Percentiles rank a stretch among this genome's conserved stretches.
Evolutionary conservation across 106 monocot genomes (phyloP).

Genomic region (Vanilla planifolia): DNA sequence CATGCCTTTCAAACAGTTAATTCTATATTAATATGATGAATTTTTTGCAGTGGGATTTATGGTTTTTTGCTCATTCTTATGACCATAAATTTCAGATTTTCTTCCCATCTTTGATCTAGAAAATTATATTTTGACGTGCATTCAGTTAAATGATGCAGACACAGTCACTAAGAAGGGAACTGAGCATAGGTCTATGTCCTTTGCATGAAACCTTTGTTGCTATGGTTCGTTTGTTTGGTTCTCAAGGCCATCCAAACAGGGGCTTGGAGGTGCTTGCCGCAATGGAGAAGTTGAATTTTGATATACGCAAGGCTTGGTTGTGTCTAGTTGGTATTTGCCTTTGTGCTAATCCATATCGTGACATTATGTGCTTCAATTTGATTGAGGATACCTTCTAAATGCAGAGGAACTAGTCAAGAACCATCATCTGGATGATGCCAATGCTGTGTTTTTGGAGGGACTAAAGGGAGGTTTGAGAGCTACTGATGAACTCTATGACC

Average conservation of each 20-base stretch:
- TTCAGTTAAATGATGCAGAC: conserved; percentile 48
- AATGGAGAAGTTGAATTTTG: conserved; percentile 91
- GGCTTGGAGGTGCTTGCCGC: conserved; percentile 93
- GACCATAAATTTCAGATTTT: too few species aligned
- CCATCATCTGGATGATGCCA: conserved; percentile 68
- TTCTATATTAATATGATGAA: too few species aligned
- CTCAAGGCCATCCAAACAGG: conserved; percentile 73
- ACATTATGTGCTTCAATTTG: conserved; percentile 6
- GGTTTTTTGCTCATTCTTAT: too few species aligned
- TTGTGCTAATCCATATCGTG: conserved; percentile 1
- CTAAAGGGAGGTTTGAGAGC: conserved; percentile 86
- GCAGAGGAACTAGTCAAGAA: conserved; percentile 86
- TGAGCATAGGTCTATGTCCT: conserved; percentile 80
- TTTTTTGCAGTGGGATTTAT: too few species aligned
- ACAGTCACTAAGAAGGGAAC: conserved; percentile 87
- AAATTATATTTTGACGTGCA: neutral
- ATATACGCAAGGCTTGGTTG: conserved; percentile 92
- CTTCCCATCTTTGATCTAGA: too few species aligned
- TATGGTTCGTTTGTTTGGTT: conserved; percentile 79
- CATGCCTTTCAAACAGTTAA: too few species aligned
- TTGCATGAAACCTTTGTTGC: conserved; percentile 88
- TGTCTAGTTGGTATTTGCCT: conserved; percentile 67
- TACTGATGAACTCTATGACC: conserved; percentile 90
- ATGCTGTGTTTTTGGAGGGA: conserved; percentile 87
- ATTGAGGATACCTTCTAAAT: conserved; percentile 8